Base-by-base conservation (phyloP, 768 basidiomycete species). In the Tremella mesenterica region DNA sequence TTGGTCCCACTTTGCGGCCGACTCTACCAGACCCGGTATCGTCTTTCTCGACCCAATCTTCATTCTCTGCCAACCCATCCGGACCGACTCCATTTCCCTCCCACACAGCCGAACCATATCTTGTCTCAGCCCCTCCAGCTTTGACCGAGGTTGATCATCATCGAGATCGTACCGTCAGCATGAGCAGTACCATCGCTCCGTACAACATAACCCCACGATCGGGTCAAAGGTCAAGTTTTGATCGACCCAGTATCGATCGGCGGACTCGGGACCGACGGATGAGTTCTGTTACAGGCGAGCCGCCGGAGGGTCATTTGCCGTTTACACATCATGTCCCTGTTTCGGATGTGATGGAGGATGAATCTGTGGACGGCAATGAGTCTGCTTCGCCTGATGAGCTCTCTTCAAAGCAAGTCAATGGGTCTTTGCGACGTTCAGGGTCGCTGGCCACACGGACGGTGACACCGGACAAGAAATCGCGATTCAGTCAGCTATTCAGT, bases 241-340 rank as follows among this genome's bases (percentile, higher is more conserved):
- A 26, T 16, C 25, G 34, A 4, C 13, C 47, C 47, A 3, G 38
- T 26, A 39, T 56, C 27, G 8, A 30, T 38, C 18, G 48, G 28
- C 26, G 58, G 21, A 27, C 53, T 20, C 26, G 8, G 41, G 41
- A 43, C 26, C 29, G 25, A 29, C 20, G 29, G 16, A 31, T 48
- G 47, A 48, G 47, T n/a, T n/a, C 29, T 4, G 47, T 31, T 29
- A 31, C 29, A 14, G 41, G 49, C 8, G 54, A 54, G 10, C 56
- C 50, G n/a, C 53, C 61, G 33, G 64, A 60, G 3, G 67, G 67
- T 12, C 67, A 69, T 56, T 43, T 69, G 12, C 65, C 67, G n/a
- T 69, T 66, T 53, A 69, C 67, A 2, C 67, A 69, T 44, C 64
- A 65, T 50, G 50, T 65, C 9, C 56, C 63, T 13, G 49, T 48